These are phyloP conservation scores for Fragaria vesca DNA, from an alignment of 306 rosid species.

Conservation along the genomic window DNA sequence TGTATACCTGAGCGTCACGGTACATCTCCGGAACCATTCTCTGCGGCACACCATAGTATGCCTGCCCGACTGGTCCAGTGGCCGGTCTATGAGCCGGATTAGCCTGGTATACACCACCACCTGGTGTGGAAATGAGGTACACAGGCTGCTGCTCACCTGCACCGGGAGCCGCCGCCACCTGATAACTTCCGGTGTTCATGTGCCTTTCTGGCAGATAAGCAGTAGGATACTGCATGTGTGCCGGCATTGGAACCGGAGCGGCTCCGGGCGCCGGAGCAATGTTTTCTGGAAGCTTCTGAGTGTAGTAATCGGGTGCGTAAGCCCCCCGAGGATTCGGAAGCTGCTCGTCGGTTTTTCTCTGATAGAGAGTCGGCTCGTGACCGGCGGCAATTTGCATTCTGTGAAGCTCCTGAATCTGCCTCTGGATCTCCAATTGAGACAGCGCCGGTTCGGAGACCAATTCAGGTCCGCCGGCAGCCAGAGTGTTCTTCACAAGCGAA, in stretches of 20 bases:
- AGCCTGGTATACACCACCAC: constrained; percentile 58
- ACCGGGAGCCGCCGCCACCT: constrained; percentile 28
- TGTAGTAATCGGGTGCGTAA: constrained; percentile 37
- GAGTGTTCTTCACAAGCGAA: constrained; percentile 27
- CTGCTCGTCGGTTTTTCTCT: constrained; percentile 50
- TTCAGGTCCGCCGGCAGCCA: constrained; percentile 38
- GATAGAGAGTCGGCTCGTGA: constrained; percentile 37
- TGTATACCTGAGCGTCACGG: constrained; percentile 39
- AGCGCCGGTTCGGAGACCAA: constrained; percentile 35
- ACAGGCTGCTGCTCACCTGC: constrained; percentile 60
- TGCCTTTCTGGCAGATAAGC: constrained; percentile 50
- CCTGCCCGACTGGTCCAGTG: constrained; percentile 51
- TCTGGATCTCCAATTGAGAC: constrained; percentile 49
- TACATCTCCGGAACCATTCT: constrained; percentile 39
- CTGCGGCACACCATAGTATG: constrained; percentile 49
- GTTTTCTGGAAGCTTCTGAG: constrained; percentile 45
- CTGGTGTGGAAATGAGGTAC: constrained; percentile 54
- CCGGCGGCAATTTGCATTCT: constrained; percentile 43
- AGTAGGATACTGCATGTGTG: constrained; percentile 34
- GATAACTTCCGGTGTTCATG: constrained; percentile 40
- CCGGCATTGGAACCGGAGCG: constrained; percentile 33
- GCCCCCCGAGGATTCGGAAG: constrained; percentile 35
- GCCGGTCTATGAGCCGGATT: constrained; percentile 36
- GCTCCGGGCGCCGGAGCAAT: constrained; percentile 28
- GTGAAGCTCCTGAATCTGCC: constrained; percentile 56